A percentile compares a stretch with the other conserved stretches of the same genome.
These are phyloP conservation scores for Candida loeiensis DNA, from an alignment of 805 yeast species.

Conservation along the genomic window DNA sequence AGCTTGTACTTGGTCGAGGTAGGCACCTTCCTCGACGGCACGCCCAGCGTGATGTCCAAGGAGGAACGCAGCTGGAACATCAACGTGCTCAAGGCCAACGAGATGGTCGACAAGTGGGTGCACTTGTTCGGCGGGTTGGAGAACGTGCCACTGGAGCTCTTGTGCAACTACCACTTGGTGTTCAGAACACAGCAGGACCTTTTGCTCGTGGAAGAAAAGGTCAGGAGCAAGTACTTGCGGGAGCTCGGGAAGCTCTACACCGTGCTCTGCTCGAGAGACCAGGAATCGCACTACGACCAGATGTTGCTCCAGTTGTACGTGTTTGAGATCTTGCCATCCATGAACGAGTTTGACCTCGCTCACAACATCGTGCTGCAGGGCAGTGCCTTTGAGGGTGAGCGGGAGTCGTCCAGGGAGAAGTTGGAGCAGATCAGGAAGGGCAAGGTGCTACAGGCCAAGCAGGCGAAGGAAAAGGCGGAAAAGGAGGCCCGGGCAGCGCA, in stretches of 20 bases:
- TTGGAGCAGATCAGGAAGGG: slow-evolving; percentile 15
- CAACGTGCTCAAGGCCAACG: slow-evolving; percentile 16
- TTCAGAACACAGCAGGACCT: slow-evolving; percentile 24
- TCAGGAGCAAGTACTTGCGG: slow-evolving; percentile 8
- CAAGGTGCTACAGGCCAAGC: slow-evolving; percentile 11
- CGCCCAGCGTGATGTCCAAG: background rate
- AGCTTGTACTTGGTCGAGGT: slow-evolving; percentile 35
- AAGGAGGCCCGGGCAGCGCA: slow-evolving; percentile 16
- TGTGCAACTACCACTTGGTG: slow-evolving; percentile 31
- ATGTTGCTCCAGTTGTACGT: slow-evolving; percentile 31
- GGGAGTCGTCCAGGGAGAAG: slow-evolving; percentile 7
- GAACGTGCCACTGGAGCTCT: slow-evolving; percentile 29
- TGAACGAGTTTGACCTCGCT: slow-evolving; percentile 28
- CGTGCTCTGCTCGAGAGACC: slow-evolving; percentile 1
- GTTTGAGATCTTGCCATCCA: slow-evolving; percentile 33
- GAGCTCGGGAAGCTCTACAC: slow-evolving; percentile 8
- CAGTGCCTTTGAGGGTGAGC: slow-evolving; percentile 13
- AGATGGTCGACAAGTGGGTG: slow-evolving; percentile 16
- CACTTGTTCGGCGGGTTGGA: slow-evolving; percentile 18
- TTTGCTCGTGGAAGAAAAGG: slow-evolving; percentile 10
- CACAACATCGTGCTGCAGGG: slow-evolving; percentile 23
- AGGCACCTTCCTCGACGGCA: slow-evolving; percentile 20
- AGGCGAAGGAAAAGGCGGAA: slow-evolving; percentile 19
- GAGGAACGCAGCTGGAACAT: slow-evolving; percentile 11
- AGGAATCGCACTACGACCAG: slow-evolving; percentile 13